These are phyloP conservation scores for Akanthomyces lecanii DNA, from an alignment of 2,329 filamentous ascomycete genomes.

Conservation along the genomic window DNA sequence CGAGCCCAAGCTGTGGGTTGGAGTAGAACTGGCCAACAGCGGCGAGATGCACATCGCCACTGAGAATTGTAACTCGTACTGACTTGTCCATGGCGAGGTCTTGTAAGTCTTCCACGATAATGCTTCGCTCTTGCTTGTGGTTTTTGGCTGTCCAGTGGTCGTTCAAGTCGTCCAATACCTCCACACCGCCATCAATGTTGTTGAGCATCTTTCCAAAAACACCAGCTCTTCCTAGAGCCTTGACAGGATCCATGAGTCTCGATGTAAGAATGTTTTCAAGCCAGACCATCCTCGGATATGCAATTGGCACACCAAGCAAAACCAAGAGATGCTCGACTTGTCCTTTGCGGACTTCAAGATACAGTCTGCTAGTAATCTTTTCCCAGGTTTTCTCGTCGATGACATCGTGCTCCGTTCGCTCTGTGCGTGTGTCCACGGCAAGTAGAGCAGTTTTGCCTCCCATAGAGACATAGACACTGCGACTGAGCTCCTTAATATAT, in stretches of 20 bases:
- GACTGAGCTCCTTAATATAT: conserved; percentile 82
- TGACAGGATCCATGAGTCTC: conserved; percentile 79
- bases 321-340: conserved; percentile 88
- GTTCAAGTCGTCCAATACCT: conserved; percentile 87
- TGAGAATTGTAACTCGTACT: conserved; percentile 83
- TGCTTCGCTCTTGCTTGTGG: conserved; percentile 84
- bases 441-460: conserved; percentile 77
- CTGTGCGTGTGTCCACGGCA: conserved; percentile 86
- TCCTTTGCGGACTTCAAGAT: conserved; percentile 75
- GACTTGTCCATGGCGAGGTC: conserved; percentile 91
- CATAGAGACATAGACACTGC: conserved; percentile 79
- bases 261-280: conserved; percentile 77
- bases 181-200: conserved; percentile 85
- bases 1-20: conserved; percentile 71
- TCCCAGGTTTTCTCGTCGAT: conserved; percentile 78
- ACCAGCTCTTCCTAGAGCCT: conserved; percentile 78
- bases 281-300: conserved; percentile 72
- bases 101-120: conserved; percentile 85
- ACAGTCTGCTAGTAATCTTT: conserved; percentile 78
- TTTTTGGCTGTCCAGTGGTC: conserved; percentile 97
- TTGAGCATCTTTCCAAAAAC: conserved; percentile 78
- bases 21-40: conserved; percentile 94
- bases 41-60: conserved; percentile 89
- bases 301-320: conserved; percentile 76
- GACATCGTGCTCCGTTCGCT: conserved; percentile 79